A percentile compares a stretch with the other conserved stretches of the same genome.
Evolutionary conservation across 805 yeast genomes (phyloP).

Genomic region (Candida odintsovae): DNA sequence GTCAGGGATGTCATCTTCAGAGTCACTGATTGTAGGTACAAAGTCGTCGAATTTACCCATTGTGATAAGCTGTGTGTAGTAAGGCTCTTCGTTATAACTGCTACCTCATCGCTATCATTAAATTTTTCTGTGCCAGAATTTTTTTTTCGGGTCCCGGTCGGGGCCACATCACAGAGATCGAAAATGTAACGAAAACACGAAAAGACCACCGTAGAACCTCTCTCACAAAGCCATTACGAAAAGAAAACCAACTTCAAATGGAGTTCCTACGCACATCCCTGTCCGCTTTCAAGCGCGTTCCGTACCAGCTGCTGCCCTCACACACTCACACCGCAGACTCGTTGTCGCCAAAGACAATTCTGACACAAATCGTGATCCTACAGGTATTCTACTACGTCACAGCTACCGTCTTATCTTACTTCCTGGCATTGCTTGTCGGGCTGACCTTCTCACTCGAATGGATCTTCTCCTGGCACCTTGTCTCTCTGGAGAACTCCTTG

Average conservation of each 20-base stretch:
- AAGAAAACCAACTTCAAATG: not conserved
- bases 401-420: constrained; percentile 60
- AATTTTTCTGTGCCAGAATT: constrained; percentile 1
- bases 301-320: constrained; percentile 10
- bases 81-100: not conserved
- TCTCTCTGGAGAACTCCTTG: constrained; percentile 68
- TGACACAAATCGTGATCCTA: constrained; percentile 68
- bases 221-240: not conserved
- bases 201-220: too few relatives aligned
- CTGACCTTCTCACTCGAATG: constrained; percentile 59
- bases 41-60: constrained; percentile 44
- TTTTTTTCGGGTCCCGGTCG: not conserved
- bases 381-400: constrained; percentile 76
- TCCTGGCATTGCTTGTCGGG: constrained; percentile 66
- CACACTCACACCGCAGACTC: constrained; percentile 28
- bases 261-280: not conserved
- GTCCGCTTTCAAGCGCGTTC: constrained; percentile 1
- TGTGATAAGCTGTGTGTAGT: not conserved
- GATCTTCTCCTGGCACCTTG: constrained; percentile 76
- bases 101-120: constrained; percentile 8
- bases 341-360: constrained; percentile 52
- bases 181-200: not conserved
- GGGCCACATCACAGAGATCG: not conserved
- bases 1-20: constrained; percentile 63
- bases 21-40: constrained; percentile 69